Percentiles rank a stretch among this genome's conserved stretches.
Evolutionary conservation across 2,329 filamentous ascomycete species (phyloP).

Genomic region (Cladophialophora bantiana): DNA sequence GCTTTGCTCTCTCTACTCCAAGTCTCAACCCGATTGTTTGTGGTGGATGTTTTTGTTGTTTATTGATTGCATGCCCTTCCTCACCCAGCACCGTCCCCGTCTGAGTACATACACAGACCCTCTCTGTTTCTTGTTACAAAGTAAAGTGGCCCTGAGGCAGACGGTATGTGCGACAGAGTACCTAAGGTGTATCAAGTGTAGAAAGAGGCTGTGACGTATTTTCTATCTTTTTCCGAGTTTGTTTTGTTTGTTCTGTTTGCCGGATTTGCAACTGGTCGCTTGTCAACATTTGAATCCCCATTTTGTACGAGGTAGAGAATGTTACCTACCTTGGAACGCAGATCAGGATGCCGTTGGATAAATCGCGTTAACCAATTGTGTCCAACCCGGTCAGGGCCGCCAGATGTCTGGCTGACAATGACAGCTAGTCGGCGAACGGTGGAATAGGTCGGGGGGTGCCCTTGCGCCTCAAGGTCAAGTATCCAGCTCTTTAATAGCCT

Average conservation of each 20-base stretch:
- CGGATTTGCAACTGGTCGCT: not conserved
- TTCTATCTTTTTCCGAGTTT: not conserved
- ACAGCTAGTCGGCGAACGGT: slow-evolving; percentile 17
- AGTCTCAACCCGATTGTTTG: too few species aligned
- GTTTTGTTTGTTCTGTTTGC: not conserved
- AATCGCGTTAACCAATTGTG: slow-evolving; percentile 38
- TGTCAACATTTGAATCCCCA: too few species aligned
- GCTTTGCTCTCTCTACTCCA: too few species aligned
- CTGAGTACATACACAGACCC: too few species aligned
- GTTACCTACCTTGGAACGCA: slow-evolving; percentile 21
- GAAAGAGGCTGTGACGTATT: not conserved
- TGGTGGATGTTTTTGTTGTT: too few species aligned
- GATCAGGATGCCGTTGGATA: slow-evolving; percentile 37
- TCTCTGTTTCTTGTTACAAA: too few species aligned
- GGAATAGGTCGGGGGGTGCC: slow-evolving; percentile 21
- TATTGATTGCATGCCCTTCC: too few species aligned
- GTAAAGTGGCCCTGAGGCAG: too few species aligned
- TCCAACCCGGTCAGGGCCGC: slow-evolving; percentile 9
- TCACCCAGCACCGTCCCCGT: too few species aligned
- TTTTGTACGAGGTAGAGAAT: too few species aligned
- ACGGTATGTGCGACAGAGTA: too few species aligned
- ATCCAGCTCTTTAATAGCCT: slow-evolving; percentile 26
- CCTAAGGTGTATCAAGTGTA: too few species aligned
- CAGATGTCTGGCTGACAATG: not conserved
- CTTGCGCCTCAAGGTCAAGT: slow-evolving; percentile 22